Percentiles rank a stretch among this genome's conserved stretches.
Conservation (phyloP, 2,329 filamentous ascomycete genomes). For the Pyrenophora tritici-repentis region DNA sequence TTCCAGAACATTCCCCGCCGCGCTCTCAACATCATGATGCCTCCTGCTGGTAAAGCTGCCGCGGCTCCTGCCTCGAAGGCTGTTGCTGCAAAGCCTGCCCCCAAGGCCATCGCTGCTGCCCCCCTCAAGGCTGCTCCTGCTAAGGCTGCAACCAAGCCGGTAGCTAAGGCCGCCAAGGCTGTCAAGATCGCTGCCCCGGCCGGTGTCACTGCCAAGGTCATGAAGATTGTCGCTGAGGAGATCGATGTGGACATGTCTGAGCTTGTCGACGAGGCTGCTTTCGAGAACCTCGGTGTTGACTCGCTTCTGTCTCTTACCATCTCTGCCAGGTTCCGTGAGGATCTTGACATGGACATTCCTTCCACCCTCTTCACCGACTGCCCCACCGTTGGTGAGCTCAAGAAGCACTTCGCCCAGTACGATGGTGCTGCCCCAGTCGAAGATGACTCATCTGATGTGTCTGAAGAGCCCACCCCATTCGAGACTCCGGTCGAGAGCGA, state of each 20-base stretch:
- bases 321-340: constrained; percentile 65
- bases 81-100: constrained; percentile 43
- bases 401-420: constrained; percentile 59
- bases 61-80: constrained; percentile 42
- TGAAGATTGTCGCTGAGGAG: constrained; percentile 70
- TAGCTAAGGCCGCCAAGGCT: constrained; percentile 55
- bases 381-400: constrained; percentile 64
- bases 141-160: constrained; percentile 58
- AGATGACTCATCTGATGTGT: constrained; percentile 50
- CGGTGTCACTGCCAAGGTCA: constrained; percentile 59
- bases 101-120: constrained; percentile 43
- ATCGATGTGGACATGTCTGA: constrained; percentile 63
- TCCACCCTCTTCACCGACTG: constrained; percentile 65
- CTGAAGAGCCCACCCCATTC: constrained; percentile 51
- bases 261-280: constrained; percentile 63
- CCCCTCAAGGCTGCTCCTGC: constrained; percentile 42
- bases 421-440: constrained; percentile 49
- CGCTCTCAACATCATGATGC: constrained; percentile 69
- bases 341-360: constrained; percentile 63
- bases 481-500: constrained; percentile 37
- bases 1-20: constrained; percentile 71
- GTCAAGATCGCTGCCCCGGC: constrained; percentile 52
- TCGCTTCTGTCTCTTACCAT: constrained; percentile 66
- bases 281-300: constrained; percentile 66
- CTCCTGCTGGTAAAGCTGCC: constrained; percentile 58